Evolutionary conservation across 2,329 filamentous ascomycete species (phyloP), one percentile per base, ranked within the genome.

Genomic region (Claviceps sorghi): DNA sequence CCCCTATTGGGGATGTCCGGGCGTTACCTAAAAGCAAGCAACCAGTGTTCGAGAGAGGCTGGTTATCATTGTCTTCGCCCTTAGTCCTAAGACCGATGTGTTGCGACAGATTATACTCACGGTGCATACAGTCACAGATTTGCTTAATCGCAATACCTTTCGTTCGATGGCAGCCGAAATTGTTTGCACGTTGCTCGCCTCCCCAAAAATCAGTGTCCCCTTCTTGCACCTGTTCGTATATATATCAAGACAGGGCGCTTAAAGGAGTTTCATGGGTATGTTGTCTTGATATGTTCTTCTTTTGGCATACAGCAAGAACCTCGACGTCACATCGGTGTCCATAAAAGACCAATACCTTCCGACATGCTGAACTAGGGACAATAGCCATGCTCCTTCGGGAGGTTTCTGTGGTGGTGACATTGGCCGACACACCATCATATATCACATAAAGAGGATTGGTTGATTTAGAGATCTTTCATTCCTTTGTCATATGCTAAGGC

Each of bases 401-500:
- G 13, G n/a, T 30, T 45, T n/a, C 43, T 5, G 5, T 26, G 26
- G n/a, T 6, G 22, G 7, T 8, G n/a, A 4, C 13, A 7, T 17
- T 6, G 15, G 15, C n/a, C 5, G 4, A 30, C 22, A n/a, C 15
- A 5, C 43, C 21, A 41, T 41, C 6, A 29, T 9, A 49, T 26
- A 11, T 49, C 47, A 40, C 47, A 19, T 17, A 11, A 41, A 29
- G 8, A 30, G 32, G 10, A 41, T 22, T 6, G 15, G 4, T n/a
- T 11, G 32, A 30, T 54, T 46, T 49, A 15, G 51, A 51, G 15
- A 49, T 65, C 59, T 64, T 66, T 67, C 58, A 67, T 69, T 67
- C 60, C 65, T 61, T 67, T 64, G 63, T 62, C 65, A 60, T 64
- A 61, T 65, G 63, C 64, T 67, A 61, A 64, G 65, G 65, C 60